Evolutionary conservation across 768 basidiomycete genomes (phyloP), one percentile per base, ranked within the genome.

Genomic region (Stropharia rugosoannulata): DNA sequence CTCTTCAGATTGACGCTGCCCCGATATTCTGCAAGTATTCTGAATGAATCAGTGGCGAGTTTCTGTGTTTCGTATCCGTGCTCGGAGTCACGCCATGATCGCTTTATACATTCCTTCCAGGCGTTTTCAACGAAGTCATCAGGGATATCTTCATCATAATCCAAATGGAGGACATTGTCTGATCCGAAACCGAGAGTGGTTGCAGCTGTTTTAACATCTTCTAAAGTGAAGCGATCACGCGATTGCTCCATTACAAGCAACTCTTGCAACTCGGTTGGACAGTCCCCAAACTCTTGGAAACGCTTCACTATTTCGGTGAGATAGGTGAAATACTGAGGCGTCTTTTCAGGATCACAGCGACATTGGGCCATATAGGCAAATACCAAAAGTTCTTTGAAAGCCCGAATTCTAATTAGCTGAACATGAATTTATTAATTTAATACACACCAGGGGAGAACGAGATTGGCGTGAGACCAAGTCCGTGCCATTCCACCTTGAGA

Each of bases 331-430:
- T 91, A 88, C 12, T 71, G 66, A 4, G 83, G 60, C 0, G 90
- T 92, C 37, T 76, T 71, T 3, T 69, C 73, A 29, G 90, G 89
- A 63, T 93, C 85, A 68, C 92, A 94, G 56, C 90, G 87, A 64
- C 84, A 88, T 68, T 93, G 90, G 0, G 89, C 86, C 53, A 86
- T 70, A 63, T 93, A 94, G 1, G 85, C 90, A 66, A 90, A 93
- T n/a, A 75, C 74, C 51, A 94, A 77, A 11, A 90, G 73, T 19
- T 88, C 91, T 93, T n/a, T 11, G 42, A 25, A 29, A 25, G 13
- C 44, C 56, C 58, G 36, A 49, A 46, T 45, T 42, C 19, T 12
- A 35, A 12, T 18, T 39, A 9, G 45, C 29, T 10, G 22, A 6
- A 27, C 32, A 56, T n/a, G 37, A 45, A 9, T 18, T 12, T 19